Base-by-base conservation (phyloP, 768 basidiomycete species). In the Naganishia onofrii region DNA sequence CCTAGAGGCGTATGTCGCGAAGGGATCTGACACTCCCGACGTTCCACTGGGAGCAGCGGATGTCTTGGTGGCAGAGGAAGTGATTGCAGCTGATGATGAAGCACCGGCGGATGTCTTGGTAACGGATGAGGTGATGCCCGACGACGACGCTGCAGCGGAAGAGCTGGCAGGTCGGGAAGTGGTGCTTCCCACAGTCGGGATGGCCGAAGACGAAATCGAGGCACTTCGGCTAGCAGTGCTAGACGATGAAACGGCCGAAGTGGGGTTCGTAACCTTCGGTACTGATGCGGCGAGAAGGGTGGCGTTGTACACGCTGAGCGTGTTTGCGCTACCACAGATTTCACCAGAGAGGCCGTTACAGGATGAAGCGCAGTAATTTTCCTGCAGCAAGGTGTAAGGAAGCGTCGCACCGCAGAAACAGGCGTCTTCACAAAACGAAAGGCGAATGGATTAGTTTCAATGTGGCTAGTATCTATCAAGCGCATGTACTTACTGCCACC, bases 321-420 rank as follows among this genome's bases (percentile, higher is more conserved):
- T 68, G 23, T 65, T 66, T n/a, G 68, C 56, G 28, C 67, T 71
- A 70, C 75, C 75, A 66, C 75, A 76, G 31, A 46, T 51, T 31
- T 74, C 71, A 26, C 69, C 69, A 8, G 67, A 53, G 7, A 53
- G 46, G 53, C 75, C 75, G 23, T 66, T 38, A 70, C 76, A 79
- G 7, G 64, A 66, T 15, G 69, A 36, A n/a, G 48, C 58, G 70
- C 77, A 78, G 28, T 70, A 60, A 19, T 63, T 55, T 48, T 76
- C 77, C 28, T 71, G 67, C 31, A 72, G 29, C 42, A 73, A 42
- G 3, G 65, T 65, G 64, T 60, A 48, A 17, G 73, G 74, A 36
- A 72, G 46, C 44, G 46, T 69, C 10, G 64, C 42, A 6, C 75
- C 75, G 52, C 77, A 78, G 69, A 60, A 76, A 68, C 77, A 78